A percentile compares a stretch with the other conserved stretches of the same genome.
These are phyloP conservation scores for Proteromonas lacertae DNA, from an alignment of 352 stramenopile species.

Conservation along the genomic window DNA sequence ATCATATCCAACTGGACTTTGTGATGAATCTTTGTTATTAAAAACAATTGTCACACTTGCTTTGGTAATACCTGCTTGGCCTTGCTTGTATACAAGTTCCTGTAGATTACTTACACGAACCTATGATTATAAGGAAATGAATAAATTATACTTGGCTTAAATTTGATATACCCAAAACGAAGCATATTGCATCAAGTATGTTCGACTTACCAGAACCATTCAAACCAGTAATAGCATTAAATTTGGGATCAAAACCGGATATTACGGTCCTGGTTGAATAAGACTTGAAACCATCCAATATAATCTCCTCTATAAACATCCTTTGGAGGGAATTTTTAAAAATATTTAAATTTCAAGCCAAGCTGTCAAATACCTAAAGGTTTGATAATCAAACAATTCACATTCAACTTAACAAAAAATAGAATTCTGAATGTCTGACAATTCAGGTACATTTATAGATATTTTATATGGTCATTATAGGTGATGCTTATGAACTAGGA, in stretches of 20 bases:
- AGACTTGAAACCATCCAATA: conserved; percentile 98
- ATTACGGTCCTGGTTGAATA: conserved; percentile 93
- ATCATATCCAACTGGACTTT: conserved; percentile 59
- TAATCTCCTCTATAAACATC: conserved; percentile 97
- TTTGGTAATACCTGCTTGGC: conserved; percentile 92
- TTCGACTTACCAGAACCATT: conserved; percentile 98
- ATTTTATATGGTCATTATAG: too few relatives aligned
- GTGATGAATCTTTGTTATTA: conserved; percentile 65
- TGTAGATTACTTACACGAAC: conserved; percentile 89
- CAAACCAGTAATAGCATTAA: conserved; percentile 97
- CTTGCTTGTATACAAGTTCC: conserved; percentile 99
- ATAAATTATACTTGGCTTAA: conserved; percentile 32
- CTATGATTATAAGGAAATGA: conserved; percentile 2
- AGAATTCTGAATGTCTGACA: too few relatives aligned
- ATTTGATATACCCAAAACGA: conserved; percentile 96
- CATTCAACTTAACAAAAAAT: too few relatives aligned
- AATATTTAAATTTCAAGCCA: too few relatives aligned
- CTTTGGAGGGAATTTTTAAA: too few relatives aligned
- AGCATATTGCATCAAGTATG: conserved; percentile 97
- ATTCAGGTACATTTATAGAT: too few relatives aligned
- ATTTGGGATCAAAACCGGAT: conserved; percentile 85
- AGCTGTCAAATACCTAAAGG: too few relatives aligned
- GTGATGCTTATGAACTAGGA: too few relatives aligned
- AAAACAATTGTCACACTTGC: conserved; percentile 93
- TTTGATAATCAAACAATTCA: too few relatives aligned